Base-by-base conservation (phyloP, 2,329 filamentous ascomycete genomes). In the Epichloe sylvatica region DNA sequence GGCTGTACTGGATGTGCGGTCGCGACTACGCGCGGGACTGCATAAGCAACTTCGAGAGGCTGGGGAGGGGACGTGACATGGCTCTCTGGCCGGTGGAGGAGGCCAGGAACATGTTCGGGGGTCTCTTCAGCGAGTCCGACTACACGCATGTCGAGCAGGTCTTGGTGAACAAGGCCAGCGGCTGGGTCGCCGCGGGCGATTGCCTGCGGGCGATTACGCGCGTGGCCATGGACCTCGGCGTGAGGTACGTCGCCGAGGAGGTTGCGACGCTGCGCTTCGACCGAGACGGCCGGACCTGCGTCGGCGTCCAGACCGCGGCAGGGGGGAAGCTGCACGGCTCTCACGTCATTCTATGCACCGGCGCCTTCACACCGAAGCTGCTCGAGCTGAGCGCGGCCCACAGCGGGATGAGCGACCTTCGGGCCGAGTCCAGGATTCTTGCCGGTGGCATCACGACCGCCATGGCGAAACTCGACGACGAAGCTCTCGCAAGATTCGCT, bases 151-250 rank as follows among this genome's bases (percentile, higher is more conserved):
- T 75, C 45, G 77, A 74, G 55, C 74, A 80, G 55, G 76, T 82
- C 3, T 66, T 80, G 13, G 64, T 82, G 42, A 83, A 83, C 66
- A 74, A 70, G 56, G 74, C 72, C 30, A 80, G 77, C 60, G 80
- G 80, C 1, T 83, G 78, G 77, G 78, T 72, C 6, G 77, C 76
- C n/a, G 80, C 80, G 2, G 76, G 75, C 3, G 76, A 81, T 54
- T 70, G 72, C 33, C 59, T 83, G 52, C 62, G 68, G 46, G 75
- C 73, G 1, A 69, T 81, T 8, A 81, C 77, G 1, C 69, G 71
- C 35, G 67, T 67, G 50, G 69, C 69, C 15, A 56, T 82, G 5
- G 67, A 72, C 44, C 60, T 77, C 6, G 80, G 80, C 1, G 79
- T 82, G 53, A 72, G 73, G 59, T 83, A 82, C 50, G 68, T 78